A percentile compares a stretch with the other conserved stretches of the same genome.
These are phyloP conservation scores for Arthonia radiata DNA, from an alignment of 495 filamentous ascomycete genomes.

Conservation along the genomic window DNA sequence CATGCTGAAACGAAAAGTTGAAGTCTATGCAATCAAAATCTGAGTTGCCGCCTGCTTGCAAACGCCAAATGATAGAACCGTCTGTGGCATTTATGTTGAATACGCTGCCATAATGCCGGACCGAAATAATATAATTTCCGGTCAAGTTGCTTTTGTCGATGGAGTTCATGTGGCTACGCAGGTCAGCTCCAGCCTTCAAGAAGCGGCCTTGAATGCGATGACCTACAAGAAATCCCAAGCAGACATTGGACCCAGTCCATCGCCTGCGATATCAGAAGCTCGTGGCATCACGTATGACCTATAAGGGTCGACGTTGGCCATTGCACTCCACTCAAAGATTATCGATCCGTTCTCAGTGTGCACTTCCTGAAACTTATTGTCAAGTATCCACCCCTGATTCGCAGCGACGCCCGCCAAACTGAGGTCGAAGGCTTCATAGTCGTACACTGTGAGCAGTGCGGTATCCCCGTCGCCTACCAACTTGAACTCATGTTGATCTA, in stretches of 20 bases:
- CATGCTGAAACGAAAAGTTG: constrained; percentile 36
- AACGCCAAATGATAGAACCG: constrained; percentile 30
- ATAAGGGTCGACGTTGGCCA: constrained; percentile 25
- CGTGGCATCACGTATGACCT: constrained; percentile 19
- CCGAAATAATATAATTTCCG: constrained; percentile 34
- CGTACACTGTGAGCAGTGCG: constrained; percentile 6
- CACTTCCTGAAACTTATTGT: constrained; percentile 25
- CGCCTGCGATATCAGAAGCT: constrained; percentile 22
- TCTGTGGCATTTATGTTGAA: constrained; percentile 34
- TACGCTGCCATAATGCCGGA: constrained; percentile 29
- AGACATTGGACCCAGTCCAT: constrained; percentile 17
- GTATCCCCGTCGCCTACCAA: constrained; percentile 6
- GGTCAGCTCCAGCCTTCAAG: no score
- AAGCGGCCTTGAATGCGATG: no score
- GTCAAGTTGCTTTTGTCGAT: constrained; percentile 6
- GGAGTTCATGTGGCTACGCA: constrained; percentile 7
- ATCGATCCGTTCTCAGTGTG: constrained; percentile 24
- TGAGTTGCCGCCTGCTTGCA: constrained; percentile 23
- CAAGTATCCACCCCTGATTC: constrained; percentile 24
- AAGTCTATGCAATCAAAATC: constrained; percentile 24
- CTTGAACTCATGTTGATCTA: constrained; percentile 8
- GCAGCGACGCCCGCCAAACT: constrained; percentile 14
- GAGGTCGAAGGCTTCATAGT: constrained; percentile 13
- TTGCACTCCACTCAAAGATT: constrained; percentile 27
- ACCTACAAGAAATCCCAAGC: constrained; percentile 32